Evolutionary conservation across 2,329 filamentous ascomycete species (phyloP), one percentile per base, ranked within the genome.

Genomic region (Exophiala alcalophila): DNA sequence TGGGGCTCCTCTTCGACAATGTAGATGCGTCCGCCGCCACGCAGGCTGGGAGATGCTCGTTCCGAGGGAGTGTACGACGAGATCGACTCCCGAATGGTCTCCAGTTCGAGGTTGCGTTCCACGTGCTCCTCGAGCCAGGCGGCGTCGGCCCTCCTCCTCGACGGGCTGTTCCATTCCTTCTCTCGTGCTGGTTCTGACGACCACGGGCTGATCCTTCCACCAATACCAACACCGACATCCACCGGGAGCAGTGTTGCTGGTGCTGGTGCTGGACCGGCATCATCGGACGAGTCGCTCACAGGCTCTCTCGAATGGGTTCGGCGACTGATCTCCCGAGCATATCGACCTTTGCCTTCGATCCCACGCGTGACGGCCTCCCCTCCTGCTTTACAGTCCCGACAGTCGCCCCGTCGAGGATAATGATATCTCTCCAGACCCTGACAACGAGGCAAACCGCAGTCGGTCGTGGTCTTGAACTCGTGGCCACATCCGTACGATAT

Each of bases 401-500:
- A 57, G 38, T 57, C 55, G 14, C 48, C 46, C 12, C 46, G 35
- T 19, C 36, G 35, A 4, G 39, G 42, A 23, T 51, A 52, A 11
- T 54, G 47, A 36, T 49, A 56, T 25, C 45, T 45, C 23, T 49
- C 53, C 15, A 54, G 27, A 10, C 31, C 40, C 20, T 26, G 40
- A 37, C 55, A 57, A 21, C 25, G 33, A 5, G 44, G 44, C 10
- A 29, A 40, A 11, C 42, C 34, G 31, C 55, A 57, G 12, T 44
- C 21, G 19, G 44, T 45, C 34, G 44, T 50, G 11, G 47, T 48
- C 29, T 54, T 56, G 42, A 48, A 49, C 23, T 49, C 43, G 32
- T 48, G 46, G 19, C 55, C 55, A 30, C 55, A 57, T n/a, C 53
- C 55, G 27, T 53, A 57, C 25, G 47, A 51, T 11, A 49, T 57